phyloP scores from a whole-genome alignment of 2,329 filamentous ascomycete species.

The Aaosphaeria pasadenensis region DNA sequence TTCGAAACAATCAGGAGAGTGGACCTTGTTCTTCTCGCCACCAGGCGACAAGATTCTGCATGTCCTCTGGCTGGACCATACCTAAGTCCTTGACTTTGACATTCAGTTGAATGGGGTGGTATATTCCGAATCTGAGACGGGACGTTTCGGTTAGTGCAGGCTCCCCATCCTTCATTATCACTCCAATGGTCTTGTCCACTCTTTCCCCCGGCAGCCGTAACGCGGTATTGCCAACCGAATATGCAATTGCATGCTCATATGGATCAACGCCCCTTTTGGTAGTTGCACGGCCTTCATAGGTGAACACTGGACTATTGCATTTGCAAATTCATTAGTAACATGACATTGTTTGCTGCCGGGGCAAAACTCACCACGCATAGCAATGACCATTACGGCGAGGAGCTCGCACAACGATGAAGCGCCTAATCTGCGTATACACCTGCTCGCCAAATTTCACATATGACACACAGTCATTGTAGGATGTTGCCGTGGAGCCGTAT shows the following conservation, averaged over 20 bases:
- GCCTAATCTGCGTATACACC: conserved; percentile 9
- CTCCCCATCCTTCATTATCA: no score
- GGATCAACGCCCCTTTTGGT: background rate
- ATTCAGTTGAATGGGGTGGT: conserved; percentile 44
- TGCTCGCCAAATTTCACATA: conserved; percentile 3
- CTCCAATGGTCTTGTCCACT: no score
- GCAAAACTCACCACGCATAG: conserved; percentile 20
- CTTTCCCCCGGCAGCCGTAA: no score
- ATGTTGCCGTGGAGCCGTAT: background rate
- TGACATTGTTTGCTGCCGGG: background rate
- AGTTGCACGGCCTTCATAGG: background rate
- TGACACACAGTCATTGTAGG: background rate
- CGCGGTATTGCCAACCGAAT: background rate
- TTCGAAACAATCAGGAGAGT: no score
- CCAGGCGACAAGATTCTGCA: background rate
- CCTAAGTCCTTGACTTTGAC: conserved; percentile 42
- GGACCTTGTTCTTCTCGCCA: background rate
- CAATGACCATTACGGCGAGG: conserved; percentile 3
- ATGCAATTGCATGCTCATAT: background rate
- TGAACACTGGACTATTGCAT: background rate
- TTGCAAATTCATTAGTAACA: background rate
- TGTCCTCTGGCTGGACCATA: background rate
- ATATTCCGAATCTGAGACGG: conserved; percentile 39
- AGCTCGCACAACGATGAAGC: conserved; percentile 10
- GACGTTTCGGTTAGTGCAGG: conserved; percentile 11